Conservation (phyloP, 2,329 filamentous ascomycete species). For the Leptosphaerulina australis region DNA sequence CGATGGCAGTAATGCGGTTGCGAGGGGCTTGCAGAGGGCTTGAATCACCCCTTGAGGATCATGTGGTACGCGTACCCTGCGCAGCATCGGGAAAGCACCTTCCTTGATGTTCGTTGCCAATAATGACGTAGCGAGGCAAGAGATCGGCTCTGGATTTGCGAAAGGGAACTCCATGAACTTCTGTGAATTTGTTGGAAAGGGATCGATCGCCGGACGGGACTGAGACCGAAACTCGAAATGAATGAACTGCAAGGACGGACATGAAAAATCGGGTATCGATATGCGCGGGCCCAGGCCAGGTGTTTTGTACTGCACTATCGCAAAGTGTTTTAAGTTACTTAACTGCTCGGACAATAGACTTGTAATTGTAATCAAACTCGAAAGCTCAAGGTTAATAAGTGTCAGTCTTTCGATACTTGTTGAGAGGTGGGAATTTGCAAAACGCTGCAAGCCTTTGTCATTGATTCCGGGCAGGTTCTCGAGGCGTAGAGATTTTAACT, state of each 20-base stretch:
- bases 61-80: constrained; percentile 66
- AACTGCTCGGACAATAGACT: constrained; percentile 57
- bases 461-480: constrained; percentile 62
- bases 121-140: constrained; percentile 63
- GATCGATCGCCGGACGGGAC: constrained; percentile 23
- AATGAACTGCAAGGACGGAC: constrained; percentile 56
- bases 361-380: constrained; percentile 58
- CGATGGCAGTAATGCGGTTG: constrained; percentile 58
- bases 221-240: constrained; percentile 64
- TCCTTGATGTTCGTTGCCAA: constrained; percentile 68
- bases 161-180: constrained; percentile 26
- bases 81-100: constrained; percentile 67
- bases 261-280: constrained; percentile 56
- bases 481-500: constrained; percentile 60
- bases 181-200: constrained; percentile 9
- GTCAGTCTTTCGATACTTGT: constrained; percentile 54
- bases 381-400: constrained; percentile 61
- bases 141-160: constrained; percentile 49
- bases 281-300: constrained; percentile 53
- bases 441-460: constrained; percentile 61
- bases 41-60: constrained; percentile 75
- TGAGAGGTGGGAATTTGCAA: constrained; percentile 55
- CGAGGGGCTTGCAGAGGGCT: constrained; percentile 67
- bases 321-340: constrained; percentile 55
- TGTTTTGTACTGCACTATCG: constrained; percentile 58